These are phyloP conservation scores for Trichoderma oligosporum DNA, from an alignment of 2,329 filamentous ascomycete species.

Conservation along the genomic window DNA sequence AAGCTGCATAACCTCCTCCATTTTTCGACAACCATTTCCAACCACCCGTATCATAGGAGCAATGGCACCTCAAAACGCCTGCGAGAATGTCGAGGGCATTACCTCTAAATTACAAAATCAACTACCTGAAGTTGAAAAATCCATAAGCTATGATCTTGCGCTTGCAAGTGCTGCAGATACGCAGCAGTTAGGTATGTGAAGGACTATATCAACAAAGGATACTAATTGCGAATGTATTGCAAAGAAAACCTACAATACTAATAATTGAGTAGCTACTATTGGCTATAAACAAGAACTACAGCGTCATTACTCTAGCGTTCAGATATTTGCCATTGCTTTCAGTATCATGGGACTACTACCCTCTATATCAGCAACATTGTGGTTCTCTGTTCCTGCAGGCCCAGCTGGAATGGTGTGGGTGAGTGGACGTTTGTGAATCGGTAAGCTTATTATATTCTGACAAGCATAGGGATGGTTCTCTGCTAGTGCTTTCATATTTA, in stretches of 20 bases:
- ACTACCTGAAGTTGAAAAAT: background rate
- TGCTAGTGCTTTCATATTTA: slow-evolving; percentile 1
- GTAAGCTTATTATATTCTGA: background rate
- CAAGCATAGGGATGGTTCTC: slow-evolving; percentile 1
- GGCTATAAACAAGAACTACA: slow-evolving; percentile 2
- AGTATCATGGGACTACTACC: slow-evolving; percentile 5
- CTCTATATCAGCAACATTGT: slow-evolving; percentile 2
- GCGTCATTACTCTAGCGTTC: slow-evolving; percentile 3
- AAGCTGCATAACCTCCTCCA: no score
- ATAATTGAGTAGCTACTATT: slow-evolving; percentile 1
- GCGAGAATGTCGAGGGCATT: background rate
- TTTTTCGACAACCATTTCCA: no score
- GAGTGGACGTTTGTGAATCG: background rate
- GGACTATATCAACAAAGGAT: background rate
- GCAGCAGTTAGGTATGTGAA: background rate
- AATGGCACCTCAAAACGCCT: background rate
- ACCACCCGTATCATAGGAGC: background rate
- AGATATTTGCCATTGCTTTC: slow-evolving; percentile 6
- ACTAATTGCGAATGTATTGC: background rate
- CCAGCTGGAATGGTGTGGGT: slow-evolving; percentile 10
- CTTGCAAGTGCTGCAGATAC: background rate
- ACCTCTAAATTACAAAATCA: background rate
- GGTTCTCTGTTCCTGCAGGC: slow-evolving; percentile 4
- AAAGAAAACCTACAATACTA: background rate
- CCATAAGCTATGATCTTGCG: background rate